phyloP scores from a whole-genome alignment of 129 eudicot species.

The Artemisia tridentata region DNA sequence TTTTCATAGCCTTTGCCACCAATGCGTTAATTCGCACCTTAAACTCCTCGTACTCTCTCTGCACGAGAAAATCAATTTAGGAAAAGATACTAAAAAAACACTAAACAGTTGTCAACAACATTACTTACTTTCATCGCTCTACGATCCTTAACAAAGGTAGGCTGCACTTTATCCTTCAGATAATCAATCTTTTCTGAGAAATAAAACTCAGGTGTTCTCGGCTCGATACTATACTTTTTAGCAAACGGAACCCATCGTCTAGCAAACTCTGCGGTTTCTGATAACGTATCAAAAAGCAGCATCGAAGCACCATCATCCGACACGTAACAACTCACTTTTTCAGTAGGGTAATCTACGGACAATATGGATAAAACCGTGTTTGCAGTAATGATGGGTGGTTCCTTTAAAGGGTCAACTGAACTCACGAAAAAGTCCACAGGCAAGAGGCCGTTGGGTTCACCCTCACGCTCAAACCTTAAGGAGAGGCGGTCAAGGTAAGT shows the following conservation, averaged over 20 bases:
- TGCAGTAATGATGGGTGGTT: constrained; percentile 98
- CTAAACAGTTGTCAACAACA: background rate
- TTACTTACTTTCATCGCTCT: constrained; percentile 91
- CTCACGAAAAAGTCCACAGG: constrained; percentile 92
- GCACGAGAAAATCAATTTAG: background rate
- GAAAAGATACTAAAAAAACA: background rate
- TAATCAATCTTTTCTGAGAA: constrained; percentile 92
- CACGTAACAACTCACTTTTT: constrained; percentile 87
- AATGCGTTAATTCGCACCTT: constrained; percentile 86
- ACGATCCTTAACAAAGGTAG: constrained; percentile 91
- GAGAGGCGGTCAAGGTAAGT: constrained; percentile 92
- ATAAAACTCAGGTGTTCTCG: constrained; percentile 94
- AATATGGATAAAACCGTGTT: constrained; percentile 86
- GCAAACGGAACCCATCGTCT: constrained; percentile 98
- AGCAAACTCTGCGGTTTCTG: constrained; percentile 94
- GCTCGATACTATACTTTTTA: constrained; percentile 83
- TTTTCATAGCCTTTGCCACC: constrained; percentile 85
- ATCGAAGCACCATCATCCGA: constrained; percentile 99
- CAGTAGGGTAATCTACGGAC: constrained; percentile 88
- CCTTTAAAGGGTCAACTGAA: constrained; percentile 92
- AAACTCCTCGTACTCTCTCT: constrained; percentile 98
- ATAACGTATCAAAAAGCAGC: constrained; percentile 79
- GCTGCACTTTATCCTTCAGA: constrained; percentile 88
- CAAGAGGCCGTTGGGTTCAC: constrained; percentile 67
- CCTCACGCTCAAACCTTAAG: constrained; percentile 86